These are phyloP conservation scores for Wickerhamiella musiphila DNA, from an alignment of 805 yeast species.

Conservation along the genomic window DNA sequence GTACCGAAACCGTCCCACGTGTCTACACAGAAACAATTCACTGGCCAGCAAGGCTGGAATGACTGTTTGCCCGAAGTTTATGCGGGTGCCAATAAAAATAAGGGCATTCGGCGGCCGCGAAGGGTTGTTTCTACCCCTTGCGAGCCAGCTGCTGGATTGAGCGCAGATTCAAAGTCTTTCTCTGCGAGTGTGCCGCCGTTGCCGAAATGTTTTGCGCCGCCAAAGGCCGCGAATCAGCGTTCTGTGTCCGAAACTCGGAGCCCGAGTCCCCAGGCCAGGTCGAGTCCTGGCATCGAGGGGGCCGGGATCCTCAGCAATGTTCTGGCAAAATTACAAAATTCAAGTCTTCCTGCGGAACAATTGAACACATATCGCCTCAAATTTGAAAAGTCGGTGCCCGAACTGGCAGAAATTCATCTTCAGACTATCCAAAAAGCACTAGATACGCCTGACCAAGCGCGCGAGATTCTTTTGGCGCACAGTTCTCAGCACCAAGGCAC, in stretches of 20 bases:
- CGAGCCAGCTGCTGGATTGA: not conserved
- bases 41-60: constrained; percentile 17
- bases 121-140: constrained; percentile 7
- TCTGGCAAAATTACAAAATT: constrained; percentile 1
- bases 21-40: constrained; percentile 16
- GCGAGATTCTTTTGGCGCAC: constrained; percentile 28
- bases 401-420: constrained; percentile 3
- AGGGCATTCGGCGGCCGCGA: constrained; percentile 7
- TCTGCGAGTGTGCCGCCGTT: not conserved
- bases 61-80: constrained; percentile 12
- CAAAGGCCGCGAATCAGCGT: no score
- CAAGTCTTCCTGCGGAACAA: constrained; percentile 1
- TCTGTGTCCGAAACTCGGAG: no score
- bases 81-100: constrained; percentile 1
- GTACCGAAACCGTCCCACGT: constrained; percentile 1
- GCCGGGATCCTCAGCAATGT: not conserved
- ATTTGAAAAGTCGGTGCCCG: constrained; percentile 3
- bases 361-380: not conserved
- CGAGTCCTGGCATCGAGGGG: not conserved
- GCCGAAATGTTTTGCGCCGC: no score
- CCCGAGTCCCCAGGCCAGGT: not conserved
- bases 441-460: constrained; percentile 19
- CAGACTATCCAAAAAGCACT: constrained; percentile 4
- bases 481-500: constrained; percentile 42
- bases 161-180: not conserved